These are phyloP conservation scores for Debaryomyces tyrocola DNA, from an alignment of 805 yeast genomes.

Conservation along the genomic window DNA sequence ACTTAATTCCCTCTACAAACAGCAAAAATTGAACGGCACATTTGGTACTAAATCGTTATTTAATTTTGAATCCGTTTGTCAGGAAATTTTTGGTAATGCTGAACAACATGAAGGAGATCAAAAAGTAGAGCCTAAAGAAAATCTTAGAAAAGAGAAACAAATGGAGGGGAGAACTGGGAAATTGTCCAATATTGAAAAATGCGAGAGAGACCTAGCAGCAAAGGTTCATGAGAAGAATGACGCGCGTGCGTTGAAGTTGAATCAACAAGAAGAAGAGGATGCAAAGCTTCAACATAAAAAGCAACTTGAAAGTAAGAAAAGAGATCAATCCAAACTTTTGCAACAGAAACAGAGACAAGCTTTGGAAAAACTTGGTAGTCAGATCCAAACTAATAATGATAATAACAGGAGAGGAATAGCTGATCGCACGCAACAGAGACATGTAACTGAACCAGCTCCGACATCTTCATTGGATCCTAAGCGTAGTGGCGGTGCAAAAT, in stretches of 20 bases:
- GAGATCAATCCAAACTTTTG: constrained; percentile 20
- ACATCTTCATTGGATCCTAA: constrained; percentile 40
- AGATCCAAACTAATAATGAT: constrained; percentile 16
- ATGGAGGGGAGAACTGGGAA: not conserved
- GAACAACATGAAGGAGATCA: constrained; percentile 15
- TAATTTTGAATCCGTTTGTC: constrained; percentile 32
- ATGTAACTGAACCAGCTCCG: constrained; percentile 25
- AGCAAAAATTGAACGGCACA: constrained; percentile 8
- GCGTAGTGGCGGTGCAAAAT: constrained; percentile 13
- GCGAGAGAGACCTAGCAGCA: constrained; percentile 20
- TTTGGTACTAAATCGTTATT: constrained; percentile 23
- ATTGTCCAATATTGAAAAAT: constrained; percentile 5
- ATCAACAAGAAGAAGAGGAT: constrained; percentile 14
- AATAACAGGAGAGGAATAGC: constrained; percentile 6
- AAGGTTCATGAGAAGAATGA: constrained; percentile 20
- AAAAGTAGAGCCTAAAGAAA: not conserved
- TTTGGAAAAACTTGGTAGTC: constrained; percentile 20
- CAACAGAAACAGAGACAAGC: constrained; percentile 31
- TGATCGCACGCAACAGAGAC: constrained; percentile 10
- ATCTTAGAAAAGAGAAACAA: not conserved
- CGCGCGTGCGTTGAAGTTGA: constrained; percentile 17
- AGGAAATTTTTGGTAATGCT: constrained; percentile 21
- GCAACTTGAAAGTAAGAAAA: constrained; percentile 9
- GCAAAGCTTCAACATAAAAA: constrained; percentile 7
- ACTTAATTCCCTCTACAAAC: not conserved